These are phyloP conservation scores for Pseudogymnoascus sp. DNA, from an alignment of 2,329 filamentous ascomycete genomes.

Conservation along the genomic window DNA sequence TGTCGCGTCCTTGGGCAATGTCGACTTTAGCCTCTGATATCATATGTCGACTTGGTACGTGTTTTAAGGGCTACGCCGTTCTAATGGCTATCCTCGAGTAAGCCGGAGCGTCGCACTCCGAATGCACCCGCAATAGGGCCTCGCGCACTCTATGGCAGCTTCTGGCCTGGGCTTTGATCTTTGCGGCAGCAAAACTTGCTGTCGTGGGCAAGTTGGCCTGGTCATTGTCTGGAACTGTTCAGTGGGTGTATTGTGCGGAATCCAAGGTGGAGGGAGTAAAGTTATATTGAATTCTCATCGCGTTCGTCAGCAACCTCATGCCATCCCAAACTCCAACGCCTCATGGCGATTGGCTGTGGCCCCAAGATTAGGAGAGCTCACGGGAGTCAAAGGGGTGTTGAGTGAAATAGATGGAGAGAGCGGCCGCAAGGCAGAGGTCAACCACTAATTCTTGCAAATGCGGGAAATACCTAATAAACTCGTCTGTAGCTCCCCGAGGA, in stretches of 20 bases:
- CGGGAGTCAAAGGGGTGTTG: background rate
- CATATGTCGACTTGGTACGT: background rate
- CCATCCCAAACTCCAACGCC: too few species aligned
- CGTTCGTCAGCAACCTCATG: background rate
- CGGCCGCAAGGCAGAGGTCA: background rate
- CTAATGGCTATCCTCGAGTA: background rate
- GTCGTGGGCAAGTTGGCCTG: background rate
- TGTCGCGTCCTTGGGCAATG: conserved; percentile 50
- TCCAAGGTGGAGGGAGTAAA: background rate
- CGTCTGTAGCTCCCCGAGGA: too few species aligned
- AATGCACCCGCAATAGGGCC: background rate
- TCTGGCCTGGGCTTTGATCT: background rate
- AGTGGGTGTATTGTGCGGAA: background rate
- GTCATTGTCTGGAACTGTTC: background rate
- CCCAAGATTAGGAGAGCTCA: background rate
- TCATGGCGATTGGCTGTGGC: background rate
- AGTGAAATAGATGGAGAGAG: background rate
- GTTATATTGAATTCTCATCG: background rate
- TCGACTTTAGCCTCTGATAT: conserved; percentile 55
- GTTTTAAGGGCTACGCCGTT: background rate
- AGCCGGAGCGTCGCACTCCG: background rate
- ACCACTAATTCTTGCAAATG: background rate
- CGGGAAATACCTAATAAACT: background rate
- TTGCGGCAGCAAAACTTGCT: background rate
- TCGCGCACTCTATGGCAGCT: background rate